These are phyloP conservation scores for Diaporthe capsici DNA, from an alignment of 2,329 filamentous ascomycete species.

Conservation along the genomic window DNA sequence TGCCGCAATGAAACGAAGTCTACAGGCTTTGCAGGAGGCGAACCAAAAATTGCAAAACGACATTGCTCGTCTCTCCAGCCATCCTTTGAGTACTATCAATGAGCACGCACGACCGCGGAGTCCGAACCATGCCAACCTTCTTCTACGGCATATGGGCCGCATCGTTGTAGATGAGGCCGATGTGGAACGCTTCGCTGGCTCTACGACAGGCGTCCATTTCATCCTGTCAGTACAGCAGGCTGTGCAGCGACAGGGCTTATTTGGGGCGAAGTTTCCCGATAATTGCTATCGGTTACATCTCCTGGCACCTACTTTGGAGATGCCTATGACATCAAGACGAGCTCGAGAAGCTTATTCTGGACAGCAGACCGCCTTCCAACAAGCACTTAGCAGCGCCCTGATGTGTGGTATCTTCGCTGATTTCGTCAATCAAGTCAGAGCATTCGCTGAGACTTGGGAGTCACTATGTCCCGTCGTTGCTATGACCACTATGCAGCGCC, in stretches of 20 bases:
- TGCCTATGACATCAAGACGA: background rate
- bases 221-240: constrained; percentile 32
- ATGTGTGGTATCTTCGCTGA: background rate
- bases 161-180: constrained; percentile 8
- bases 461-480: constrained; percentile 19
- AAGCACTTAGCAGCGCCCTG: background rate
- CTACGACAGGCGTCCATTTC: constrained; percentile 14
- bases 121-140: background rate
- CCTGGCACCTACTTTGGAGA: background rate
- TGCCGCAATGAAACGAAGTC: background rate
- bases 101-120: background rate
- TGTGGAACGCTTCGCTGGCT: constrained; percentile 29
- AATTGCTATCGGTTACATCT: constrained; percentile 30
- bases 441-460: background rate
- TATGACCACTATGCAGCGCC: background rate
- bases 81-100: too few relatives aligned
- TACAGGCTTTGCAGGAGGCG: background rate
- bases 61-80: background rate
- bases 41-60: background rate
- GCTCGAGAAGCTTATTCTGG: background rate
- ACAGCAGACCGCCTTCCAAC: constrained; percentile 1
- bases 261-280: constrained; percentile 4
- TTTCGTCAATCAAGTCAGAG: background rate
- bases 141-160: constrained; percentile 28
- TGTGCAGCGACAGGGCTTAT: background rate